phyloP scores from a whole-genome alignment of 1,139 yeast genomes.

The Lodderomyces elongisporus region DNA sequence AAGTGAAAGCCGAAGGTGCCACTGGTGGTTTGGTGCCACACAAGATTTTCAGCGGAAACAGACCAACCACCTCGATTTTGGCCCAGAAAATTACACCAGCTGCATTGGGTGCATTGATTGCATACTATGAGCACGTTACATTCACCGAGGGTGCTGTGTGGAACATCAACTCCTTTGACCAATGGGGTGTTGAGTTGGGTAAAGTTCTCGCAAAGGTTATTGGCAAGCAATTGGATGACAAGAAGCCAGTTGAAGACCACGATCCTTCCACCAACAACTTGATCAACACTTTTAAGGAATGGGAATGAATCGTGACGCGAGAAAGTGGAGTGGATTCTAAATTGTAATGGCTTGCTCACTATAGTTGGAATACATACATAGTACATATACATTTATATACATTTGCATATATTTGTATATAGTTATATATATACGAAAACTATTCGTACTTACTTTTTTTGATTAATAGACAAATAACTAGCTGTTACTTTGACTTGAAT shows the following conservation, averaged over 20 bases:
- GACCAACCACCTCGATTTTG: constrained; percentile 96
- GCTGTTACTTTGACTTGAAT: too few relatives aligned
- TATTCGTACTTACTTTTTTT: too few relatives aligned
- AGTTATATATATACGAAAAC: too few relatives aligned
- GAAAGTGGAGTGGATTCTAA: constrained; percentile 1
- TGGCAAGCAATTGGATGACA: constrained; percentile 75
- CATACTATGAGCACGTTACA: constrained; percentile 94
- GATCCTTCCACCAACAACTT: constrained; percentile 89
- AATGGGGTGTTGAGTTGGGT: constrained; percentile 99
- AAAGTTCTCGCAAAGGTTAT: constrained; percentile 95
- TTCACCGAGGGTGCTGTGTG: constrained; percentile 98
- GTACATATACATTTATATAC: too few relatives aligned
- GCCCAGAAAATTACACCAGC: constrained; percentile 97
- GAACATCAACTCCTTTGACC: constrained; percentile 99
- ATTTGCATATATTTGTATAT: too few relatives aligned
- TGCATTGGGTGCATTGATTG: constrained; percentile 89
- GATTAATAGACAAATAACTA: too few relatives aligned
- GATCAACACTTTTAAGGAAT: constrained; percentile 89
- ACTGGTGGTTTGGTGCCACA: constrained; percentile 84
- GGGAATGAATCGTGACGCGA: constrained; percentile 60
- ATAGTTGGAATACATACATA: too few relatives aligned
- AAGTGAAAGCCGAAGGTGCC: constrained; percentile 89
- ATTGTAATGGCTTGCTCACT: too few relatives aligned
- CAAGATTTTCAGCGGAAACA: constrained; percentile 94
- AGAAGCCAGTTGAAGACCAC: constrained; percentile 56